Evolutionary conservation across 805 yeast species (phyloP), one percentile per base, ranked within the genome.

Genomic region (Komagataella mondaviorum): DNA sequence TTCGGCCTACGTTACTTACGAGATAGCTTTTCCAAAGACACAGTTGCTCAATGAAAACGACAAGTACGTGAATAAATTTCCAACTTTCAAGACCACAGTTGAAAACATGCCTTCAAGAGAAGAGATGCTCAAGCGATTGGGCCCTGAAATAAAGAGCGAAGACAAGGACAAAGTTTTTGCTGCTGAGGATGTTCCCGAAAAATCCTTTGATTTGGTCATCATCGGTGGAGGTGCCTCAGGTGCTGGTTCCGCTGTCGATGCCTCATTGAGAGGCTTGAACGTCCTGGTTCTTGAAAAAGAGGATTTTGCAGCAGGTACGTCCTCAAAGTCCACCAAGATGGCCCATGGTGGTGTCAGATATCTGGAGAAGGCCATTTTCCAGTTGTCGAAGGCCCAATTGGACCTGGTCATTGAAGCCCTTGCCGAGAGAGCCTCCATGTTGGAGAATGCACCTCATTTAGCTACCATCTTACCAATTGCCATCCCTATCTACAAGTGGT

Each of bases 221-320:
- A 81, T 91, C 58, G 98, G 98, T 55, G 97, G 96, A 58, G 98
- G 98, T 64, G 97, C 97, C 45, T 83, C 93, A 14, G 98, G 98
- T 55, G 72, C 96, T 4, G 98, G 97, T 54, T 79, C 88, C 48
- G 97, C 96, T 1, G 71, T 90, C 47, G 98, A 90, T 68, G 96
- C 96, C 44, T 78, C 84, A 24, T 78, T 95, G 46, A 77, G 98
- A 67, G 97, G 97, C 48, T 77, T 89, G 58, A 86, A 88, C 62
- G 96, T 88, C 46, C 86, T 95, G 50, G 67, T 90, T 53, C 76
- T 90, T 53, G 98, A 90, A 68, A 84, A 84, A 63, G 81, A 80
- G 56, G 98, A 90, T 71, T 90, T 85, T 63, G 96, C 96, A 6
- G 76, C 88, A 7, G 96, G 96, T 46, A 91, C 97, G 14, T 85